A percentile compares a stretch with the other conserved stretches of the same genome.
phyloP scores from a whole-genome alignment of 257 asterid species.

The Henckelia pumila region DNA sequence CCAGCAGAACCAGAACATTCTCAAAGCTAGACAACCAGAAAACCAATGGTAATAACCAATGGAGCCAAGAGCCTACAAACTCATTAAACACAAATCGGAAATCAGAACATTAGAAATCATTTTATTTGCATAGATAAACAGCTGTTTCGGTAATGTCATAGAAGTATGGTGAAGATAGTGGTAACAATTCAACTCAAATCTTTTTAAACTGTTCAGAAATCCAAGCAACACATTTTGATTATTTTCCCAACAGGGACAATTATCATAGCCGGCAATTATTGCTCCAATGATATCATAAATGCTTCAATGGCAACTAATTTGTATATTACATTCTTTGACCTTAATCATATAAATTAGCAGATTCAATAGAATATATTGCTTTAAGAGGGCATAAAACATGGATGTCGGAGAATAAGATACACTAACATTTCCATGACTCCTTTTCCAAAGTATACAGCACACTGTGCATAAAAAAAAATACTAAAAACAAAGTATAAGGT shows the following conservation, averaged over 20 bases:
- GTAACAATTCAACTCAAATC: background rate
- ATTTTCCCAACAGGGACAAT: background rate
- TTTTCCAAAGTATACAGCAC: background rate
- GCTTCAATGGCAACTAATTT: background rate
- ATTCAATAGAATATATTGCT: background rate
- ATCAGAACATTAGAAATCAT: background rate
- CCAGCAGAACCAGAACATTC: slow-evolving; percentile 46
- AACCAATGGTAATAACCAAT: slow-evolving; percentile 49
- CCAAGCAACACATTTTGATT: background rate
- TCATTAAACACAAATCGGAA: slow-evolving; percentile 18
- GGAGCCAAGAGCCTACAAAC: slow-evolving; percentile 66
- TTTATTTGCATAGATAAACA: background rate
- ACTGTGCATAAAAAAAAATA: background rate
- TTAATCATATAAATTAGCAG: background rate
- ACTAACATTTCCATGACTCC: background rate
- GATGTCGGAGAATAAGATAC: background rate
- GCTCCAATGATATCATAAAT: background rate
- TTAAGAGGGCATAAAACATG: background rate
- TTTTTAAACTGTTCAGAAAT: background rate
- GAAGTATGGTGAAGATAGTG: background rate
- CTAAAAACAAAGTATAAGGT: background rate
- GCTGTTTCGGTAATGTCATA: background rate
- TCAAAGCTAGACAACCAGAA: slow-evolving; percentile 68
- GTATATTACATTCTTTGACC: background rate
- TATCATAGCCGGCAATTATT: background rate